phyloP scores from a whole-genome alignment of 495 filamentous ascomycete species.

The Xylaria acuta region DNA sequence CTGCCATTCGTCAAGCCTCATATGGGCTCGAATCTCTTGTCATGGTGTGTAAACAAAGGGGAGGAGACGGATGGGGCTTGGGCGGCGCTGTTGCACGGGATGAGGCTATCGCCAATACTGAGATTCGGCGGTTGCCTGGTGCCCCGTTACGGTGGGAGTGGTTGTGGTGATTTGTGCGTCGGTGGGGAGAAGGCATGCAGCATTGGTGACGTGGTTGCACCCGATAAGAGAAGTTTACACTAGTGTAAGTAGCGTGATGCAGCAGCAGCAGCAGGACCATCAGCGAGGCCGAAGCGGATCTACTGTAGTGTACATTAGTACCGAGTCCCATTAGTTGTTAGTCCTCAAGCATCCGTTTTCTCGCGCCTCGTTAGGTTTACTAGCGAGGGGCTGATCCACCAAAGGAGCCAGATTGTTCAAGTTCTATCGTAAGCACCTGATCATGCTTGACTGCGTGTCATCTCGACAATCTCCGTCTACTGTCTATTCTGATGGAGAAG shows the following conservation, averaged over 20 bases:
- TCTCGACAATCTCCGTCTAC: conserved; percentile 29
- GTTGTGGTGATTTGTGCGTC: not conserved
- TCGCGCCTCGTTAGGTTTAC: conserved; percentile 4
- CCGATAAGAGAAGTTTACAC: conserved; percentile 29
- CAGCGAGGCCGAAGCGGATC: not conserved
- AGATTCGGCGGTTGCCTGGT: conserved; percentile 4
- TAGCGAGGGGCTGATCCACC: conserved; percentile 1
- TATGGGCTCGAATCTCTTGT: not conserved
- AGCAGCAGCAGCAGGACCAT: not conserved
- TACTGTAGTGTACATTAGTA: too few relatives aligned
- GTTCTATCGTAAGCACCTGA: conserved; percentile 38
- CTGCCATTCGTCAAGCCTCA: not conserved
- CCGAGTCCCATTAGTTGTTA: not conserved
- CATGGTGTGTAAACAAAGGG: conserved; percentile 13
- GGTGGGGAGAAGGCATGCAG: conserved; percentile 33
- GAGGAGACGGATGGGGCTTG: not conserved
- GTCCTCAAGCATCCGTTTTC: not conserved
- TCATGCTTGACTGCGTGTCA: conserved; percentile 45
- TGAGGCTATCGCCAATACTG: conserved; percentile 21
- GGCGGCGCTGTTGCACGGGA: conserved; percentile 8
- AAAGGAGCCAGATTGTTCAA: conserved; percentile 10
- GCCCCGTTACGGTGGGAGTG: conserved; percentile 14
- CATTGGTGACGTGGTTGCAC: conserved; percentile 41
- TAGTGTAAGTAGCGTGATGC: not conserved
- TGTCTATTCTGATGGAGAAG: not conserved